Conservation (phyloP, 129 eudicot genomes). For the Dittrichia graveolens region DNA sequence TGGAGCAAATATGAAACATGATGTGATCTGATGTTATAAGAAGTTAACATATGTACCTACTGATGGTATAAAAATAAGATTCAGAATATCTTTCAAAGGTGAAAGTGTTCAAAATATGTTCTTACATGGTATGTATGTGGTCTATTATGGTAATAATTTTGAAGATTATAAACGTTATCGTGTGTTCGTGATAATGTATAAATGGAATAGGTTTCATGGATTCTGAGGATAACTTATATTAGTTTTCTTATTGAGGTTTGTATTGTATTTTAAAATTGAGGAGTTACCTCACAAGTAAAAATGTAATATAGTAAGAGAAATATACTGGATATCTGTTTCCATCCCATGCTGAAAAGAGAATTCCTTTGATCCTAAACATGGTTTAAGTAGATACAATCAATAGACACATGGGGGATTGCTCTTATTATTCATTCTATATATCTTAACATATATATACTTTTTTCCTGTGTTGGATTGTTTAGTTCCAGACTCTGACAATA, state of each 20-base stretch:
- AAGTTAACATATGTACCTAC: slow-evolving; percentile 5
- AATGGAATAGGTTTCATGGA: too few relatives aligned
- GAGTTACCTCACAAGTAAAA: too few relatives aligned
- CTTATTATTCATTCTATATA: slow-evolving; percentile 3
- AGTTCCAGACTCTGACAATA: neutral
- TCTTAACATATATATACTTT: neutral
- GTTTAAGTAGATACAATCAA: slow-evolving; percentile 1
- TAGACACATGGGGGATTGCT: neutral
- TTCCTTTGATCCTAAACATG: slow-evolving; percentile 9
- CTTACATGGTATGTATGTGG: slow-evolving; percentile 25
- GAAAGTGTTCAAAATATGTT: slow-evolving; percentile 13
- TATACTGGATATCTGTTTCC: too few relatives aligned
- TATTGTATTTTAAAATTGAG: too few relatives aligned
- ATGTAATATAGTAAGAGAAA: too few relatives aligned
- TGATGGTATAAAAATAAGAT: slow-evolving; percentile 9
- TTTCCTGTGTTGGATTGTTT: neutral
- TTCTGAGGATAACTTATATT: too few relatives aligned
- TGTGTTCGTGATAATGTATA: too few relatives aligned
- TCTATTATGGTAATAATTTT: slow-evolving; percentile 10
- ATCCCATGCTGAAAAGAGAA: slow-evolving; percentile 5
- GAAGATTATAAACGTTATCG: neutral
- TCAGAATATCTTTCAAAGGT: neutral
- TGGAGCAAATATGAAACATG: neutral
- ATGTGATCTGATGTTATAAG: neutral
- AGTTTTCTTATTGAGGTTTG: too few relatives aligned